Base-by-base conservation (phyloP, 2,329 filamentous ascomycete genomes). In the Rutstroemia sp. region DNA sequence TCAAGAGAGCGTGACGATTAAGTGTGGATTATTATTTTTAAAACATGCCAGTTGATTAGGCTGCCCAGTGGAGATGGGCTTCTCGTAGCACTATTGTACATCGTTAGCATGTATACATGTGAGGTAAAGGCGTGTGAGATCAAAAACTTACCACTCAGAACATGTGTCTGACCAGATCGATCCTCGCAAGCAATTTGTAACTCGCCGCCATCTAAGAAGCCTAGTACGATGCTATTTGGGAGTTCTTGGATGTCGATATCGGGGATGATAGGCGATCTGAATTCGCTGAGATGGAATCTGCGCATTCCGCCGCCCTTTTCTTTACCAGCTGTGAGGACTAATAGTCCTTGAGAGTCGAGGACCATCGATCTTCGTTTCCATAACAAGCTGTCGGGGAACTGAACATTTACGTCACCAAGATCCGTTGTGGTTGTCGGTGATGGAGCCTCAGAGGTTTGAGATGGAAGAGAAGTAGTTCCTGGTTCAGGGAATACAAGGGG, bases 311-410 rank as follows among this genome's bases (percentile, higher is more conserved):
- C 76, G 68, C 76, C 64, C 61, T 81, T 73, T 40, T 69, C 69
- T 46, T 67, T 66, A 34, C 67, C 63, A 19, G 68, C 81, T 19
- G 83, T 80, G 60, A 99, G 79, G 57, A 95, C 85, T 40, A 99
- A 75, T 71, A 88, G 91, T 17, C 92, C 94, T 58, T 87, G 79
- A 8, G 84, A 83, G 70, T 97, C 92, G 56, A 99, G 82, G 61
- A 87, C 87, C 73, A 96, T 84, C 66, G 87, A 91, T 58, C 94
- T 84, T 54, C 92, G 87, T 75, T 97, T 99, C 94, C 94, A 99
- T 12, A 99, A 79, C 48, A 99, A 78, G 54, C 90, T 95, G 69
- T 97, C 92, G 0, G 94, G 94, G 69, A 99, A 96, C 70, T 99
- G 94, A 10, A 97, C 89, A 66, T 99, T 97, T 61, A 99, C 86